Percentiles rank a stretch among this genome's conserved stretches.
Conservation (phyloP, 345 rosid genomes). For the Noccaea bulbosa region DNA sequence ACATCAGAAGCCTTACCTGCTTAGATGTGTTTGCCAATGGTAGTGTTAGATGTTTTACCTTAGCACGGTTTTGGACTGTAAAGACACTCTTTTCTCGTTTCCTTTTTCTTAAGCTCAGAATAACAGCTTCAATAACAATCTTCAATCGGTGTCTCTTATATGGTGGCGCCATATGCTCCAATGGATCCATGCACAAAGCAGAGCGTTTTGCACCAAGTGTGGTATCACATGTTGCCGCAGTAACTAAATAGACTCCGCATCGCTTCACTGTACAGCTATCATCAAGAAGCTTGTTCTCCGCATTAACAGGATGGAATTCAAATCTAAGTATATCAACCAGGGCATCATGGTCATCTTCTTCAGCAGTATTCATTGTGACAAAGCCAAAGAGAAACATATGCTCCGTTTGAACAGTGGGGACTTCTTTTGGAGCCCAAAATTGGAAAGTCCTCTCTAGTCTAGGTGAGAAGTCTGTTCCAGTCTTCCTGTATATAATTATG, state of each 20-base stretch:
- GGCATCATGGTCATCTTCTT: neutral
- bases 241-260: slow-evolving; percentile 22
- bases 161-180: slow-evolving; percentile 12
- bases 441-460: slow-evolving; percentile 7
- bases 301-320: slow-evolving; percentile 26
- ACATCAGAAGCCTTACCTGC: neutral
- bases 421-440: slow-evolving; percentile 2
- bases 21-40: neutral
- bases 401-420: neutral
- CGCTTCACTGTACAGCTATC: slow-evolving; percentile 24
- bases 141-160: slow-evolving; percentile 15
- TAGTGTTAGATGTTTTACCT: slow-evolving; percentile 19
- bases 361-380: neutral
- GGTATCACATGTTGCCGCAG: neutral
- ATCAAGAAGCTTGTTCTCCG: neutral
- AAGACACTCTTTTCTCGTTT: slow-evolving; percentile 11
- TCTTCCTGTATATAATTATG: slow-evolving; percentile 6
- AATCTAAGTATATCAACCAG: slow-evolving; percentile 4
- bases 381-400: slow-evolving; percentile 23
- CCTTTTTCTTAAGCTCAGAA: slow-evolving; percentile 24
- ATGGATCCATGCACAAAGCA: neutral
- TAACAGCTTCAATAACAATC: slow-evolving; percentile 16
- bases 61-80: neutral
- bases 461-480: neutral
- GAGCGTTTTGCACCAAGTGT: neutral